phyloP scores from a whole-genome alignment of 495 filamentous ascomycete species.

The Penicillium atrosanguineum region DNA sequence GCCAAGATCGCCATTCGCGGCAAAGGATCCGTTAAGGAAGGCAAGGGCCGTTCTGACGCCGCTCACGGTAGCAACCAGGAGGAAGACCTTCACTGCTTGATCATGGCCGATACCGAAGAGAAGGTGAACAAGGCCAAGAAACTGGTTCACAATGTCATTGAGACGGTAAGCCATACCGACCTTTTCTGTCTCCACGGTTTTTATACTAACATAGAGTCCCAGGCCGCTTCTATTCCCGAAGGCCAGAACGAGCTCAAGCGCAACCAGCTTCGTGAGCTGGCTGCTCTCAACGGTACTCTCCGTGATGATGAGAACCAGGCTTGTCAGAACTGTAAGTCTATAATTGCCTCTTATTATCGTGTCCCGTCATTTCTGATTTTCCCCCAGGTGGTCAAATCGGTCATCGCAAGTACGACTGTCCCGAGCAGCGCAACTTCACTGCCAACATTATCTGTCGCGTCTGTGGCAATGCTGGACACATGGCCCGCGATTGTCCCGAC shows the following conservation, averaged over 20 bases:
- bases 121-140: constrained; percentile 98
- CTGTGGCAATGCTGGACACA: constrained; percentile 92
- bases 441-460: constrained; percentile 99
- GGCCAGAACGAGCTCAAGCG: constrained; percentile 98
- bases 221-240: constrained; percentile 98
- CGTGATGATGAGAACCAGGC: constrained; percentile 99
- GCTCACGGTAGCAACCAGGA: constrained; percentile 99
- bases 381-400: constrained; percentile 83
- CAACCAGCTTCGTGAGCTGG: constrained; percentile 95
- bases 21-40: constrained; percentile 99
- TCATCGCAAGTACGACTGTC: constrained; percentile 98
- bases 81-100: constrained; percentile 96
- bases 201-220: not conserved
- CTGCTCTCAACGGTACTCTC: constrained; percentile 95
- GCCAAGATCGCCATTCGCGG: constrained; percentile 99
- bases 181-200: not conserved
- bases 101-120: constrained; percentile 98
- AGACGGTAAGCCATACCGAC: constrained; percentile 67
- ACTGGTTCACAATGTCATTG: constrained; percentile 94
- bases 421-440: constrained; percentile 95
- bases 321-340: constrained; percentile 87
- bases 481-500: constrained; percentile 92
- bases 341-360: not conserved
- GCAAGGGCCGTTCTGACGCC: constrained; percentile 96
- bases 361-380: constrained; percentile 5